Percentiles rank a stretch among this genome's conserved stretches.
phyloP scores from a whole-genome alignment of 176 grass and related monocot genomes.

The Poa pratensis region DNA sequence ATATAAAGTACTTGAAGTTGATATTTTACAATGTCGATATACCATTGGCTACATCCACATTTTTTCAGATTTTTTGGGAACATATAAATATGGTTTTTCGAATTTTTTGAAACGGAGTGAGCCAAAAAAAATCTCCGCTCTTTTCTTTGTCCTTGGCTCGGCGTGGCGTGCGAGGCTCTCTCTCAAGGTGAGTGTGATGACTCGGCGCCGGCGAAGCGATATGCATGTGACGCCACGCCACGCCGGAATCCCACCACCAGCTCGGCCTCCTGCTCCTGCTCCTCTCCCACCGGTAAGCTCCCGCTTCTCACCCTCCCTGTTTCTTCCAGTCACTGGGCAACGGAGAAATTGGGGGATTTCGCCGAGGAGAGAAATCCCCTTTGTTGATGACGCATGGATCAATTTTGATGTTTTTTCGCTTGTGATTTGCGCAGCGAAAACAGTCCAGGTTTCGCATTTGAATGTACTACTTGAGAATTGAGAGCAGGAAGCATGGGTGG shows the following conservation, averaged over 20 bases:
- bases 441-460: not conserved
- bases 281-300: constrained; percentile 4
- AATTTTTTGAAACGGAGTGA: too few relatives aligned
- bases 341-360: not conserved
- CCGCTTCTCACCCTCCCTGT: not conserved
- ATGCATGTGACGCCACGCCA: not conserved
- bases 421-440: not conserved
- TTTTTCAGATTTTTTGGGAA: too few relatives aligned
- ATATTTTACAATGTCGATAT: too few relatives aligned
- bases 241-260: not conserved
- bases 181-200: not conserved
- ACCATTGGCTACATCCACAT: too few relatives aligned
- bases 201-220: constrained; percentile 33
- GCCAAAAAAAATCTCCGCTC: too few relatives aligned
- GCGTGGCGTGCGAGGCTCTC: too few relatives aligned
- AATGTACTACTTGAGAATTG: too few relatives aligned
- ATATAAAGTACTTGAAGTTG: too few relatives aligned
- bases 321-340: not conserved
- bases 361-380: not conserved
- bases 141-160: too few relatives aligned
- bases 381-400: not conserved
- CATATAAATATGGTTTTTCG: too few relatives aligned
- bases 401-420: not conserved
- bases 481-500: not conserved
- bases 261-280: not conserved